Percentiles rank a stretch among this genome's conserved stretches.
phyloP scores from a whole-genome alignment of 768 basidiomycete genomes.

The Suillus plorans region DNA sequence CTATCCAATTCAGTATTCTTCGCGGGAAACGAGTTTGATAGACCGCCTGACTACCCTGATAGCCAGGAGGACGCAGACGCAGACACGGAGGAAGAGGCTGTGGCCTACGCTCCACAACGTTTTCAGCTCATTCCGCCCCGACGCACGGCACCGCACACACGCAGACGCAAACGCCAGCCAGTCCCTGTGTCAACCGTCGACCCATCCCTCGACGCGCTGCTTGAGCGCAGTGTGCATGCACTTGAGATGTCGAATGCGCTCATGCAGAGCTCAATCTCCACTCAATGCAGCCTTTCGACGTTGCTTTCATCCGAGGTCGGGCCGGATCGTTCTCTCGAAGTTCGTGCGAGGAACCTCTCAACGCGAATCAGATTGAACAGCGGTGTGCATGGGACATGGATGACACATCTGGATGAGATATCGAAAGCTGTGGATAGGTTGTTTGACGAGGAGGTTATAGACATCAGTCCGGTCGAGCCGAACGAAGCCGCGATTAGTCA shows the following conservation, averaged over 20 bases:
- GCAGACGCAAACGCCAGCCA: constrained; percentile 29
- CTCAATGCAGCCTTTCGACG: constrained; percentile 55
- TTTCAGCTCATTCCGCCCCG: constrained; percentile 35
- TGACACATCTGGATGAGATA: constrained; percentile 67
- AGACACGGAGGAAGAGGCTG: constrained; percentile 49
- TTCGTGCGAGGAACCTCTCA: constrained; percentile 51
- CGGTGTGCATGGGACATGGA: constrained; percentile 56
- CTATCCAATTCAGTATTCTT: constrained; percentile 18
- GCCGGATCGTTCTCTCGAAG: constrained; percentile 46
- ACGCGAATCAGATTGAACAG: constrained; percentile 48
- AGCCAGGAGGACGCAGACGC: constrained; percentile 80
- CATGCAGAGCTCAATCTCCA: constrained; percentile 72
- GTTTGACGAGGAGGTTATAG: constrained; percentile 35
- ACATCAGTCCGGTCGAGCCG: constrained; percentile 5
- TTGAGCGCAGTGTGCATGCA: constrained; percentile 81
- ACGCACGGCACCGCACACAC: constrained; percentile 22
- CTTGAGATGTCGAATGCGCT: constrained; percentile 84
- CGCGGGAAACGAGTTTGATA: constrained; percentile 45
- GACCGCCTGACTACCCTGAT: constrained; percentile 74
- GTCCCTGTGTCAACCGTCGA: constrained; percentile 34
- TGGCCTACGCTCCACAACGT: constrained; percentile 25
- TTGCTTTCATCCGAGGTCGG: constrained; percentile 48
- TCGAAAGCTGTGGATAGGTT: constrained; percentile 60
- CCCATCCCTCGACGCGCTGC: constrained; percentile 70
- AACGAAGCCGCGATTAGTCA: constrained; percentile 36